Percentiles rank a stretch among this genome's conserved stretches.
Conservation (phyloP, 2,329 filamentous ascomycete species). For the Ceratocystis ficicola region DNA sequence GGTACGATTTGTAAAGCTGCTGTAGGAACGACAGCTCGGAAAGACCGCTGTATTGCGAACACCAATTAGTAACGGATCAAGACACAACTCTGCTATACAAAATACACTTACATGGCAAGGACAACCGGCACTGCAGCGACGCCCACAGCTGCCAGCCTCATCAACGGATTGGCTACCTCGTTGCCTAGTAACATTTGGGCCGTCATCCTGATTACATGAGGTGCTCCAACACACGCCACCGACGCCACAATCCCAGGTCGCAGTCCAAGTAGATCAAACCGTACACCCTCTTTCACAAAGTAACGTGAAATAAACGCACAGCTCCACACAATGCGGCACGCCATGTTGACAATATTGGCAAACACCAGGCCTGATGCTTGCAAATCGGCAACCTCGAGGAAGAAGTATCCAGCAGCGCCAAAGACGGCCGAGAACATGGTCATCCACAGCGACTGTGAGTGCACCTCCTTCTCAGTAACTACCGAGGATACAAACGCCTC, state of each 20-base stretch:
- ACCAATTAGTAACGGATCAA: conserved; percentile 15
- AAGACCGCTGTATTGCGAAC: not conserved
- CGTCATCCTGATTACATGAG: conserved; percentile 31
- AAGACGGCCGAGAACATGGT: conserved; percentile 65
- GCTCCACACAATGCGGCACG: conserved; percentile 72
- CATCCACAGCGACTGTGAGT: conserved; percentile 75
- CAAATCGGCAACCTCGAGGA: conserved; percentile 54
- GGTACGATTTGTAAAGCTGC: conserved; percentile 2
- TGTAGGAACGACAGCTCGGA: conserved; percentile 17
- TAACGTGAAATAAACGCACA: conserved; percentile 55
- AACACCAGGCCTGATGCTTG: conserved; percentile 72
- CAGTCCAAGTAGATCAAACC: conserved; percentile 34
- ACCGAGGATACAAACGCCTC: conserved; percentile 90
- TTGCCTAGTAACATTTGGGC: conserved; percentile 8
- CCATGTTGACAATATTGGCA: conserved; percentile 87
- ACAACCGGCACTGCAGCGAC: conserved; percentile 42
- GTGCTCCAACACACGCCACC: conserved; percentile 35
- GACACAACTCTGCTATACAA: conserved; percentile 15
- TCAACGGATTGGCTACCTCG: not conserved
- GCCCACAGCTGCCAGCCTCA: conserved; percentile 37
- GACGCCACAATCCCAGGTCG: conserved; percentile 36
- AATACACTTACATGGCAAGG: conserved; percentile 46
- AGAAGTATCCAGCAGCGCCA: conserved; percentile 59
- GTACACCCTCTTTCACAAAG: conserved; percentile 38
- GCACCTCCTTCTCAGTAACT: conserved; percentile 61